Conservation (phyloP, 106 monocot species). For the Dendrobium catenatum region DNA sequence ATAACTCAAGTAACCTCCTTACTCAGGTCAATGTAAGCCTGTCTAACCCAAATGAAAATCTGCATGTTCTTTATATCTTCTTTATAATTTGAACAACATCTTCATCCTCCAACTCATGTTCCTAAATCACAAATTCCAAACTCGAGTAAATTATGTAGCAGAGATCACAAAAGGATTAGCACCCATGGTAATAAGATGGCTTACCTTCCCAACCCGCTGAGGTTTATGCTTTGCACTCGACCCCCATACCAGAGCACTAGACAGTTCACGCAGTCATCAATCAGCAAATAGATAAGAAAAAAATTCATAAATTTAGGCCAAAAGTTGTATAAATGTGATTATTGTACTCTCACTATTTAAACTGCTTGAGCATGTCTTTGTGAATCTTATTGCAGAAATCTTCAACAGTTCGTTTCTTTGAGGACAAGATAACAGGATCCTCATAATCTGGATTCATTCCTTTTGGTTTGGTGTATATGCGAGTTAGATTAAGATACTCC, state of each 20-base stretch:
- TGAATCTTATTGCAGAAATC: slow-evolving; percentile 89
- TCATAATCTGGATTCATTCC: slow-evolving; percentile 99
- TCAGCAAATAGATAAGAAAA: neutral
- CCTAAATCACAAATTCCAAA: slow-evolving; percentile 27
- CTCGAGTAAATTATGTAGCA: neutral
- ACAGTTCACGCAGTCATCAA: slow-evolving; percentile 11
- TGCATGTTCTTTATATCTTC: slow-evolving; percentile 41
- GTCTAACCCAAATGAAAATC: neutral
- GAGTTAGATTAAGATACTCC: slow-evolving; percentile 84
- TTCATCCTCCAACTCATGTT: slow-evolving; percentile 97
- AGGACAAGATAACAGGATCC: slow-evolving; percentile 92
- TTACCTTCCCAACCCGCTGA: slow-evolving; percentile 94
- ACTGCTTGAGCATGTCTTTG: slow-evolving; percentile 97
- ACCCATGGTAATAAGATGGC: neutral
- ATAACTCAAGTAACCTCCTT: too few relatives aligned
- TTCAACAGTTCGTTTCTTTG: slow-evolving; percentile 73
- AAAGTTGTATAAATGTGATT: neutral
- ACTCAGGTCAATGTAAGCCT: too few relatives aligned
- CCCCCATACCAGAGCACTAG: slow-evolving; percentile 94
- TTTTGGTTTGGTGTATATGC: slow-evolving; percentile 97
- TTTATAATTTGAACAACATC: slow-evolving; percentile 99
- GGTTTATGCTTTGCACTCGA: slow-evolving; percentile 96
- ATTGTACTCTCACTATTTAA: slow-evolving; percentile 72
- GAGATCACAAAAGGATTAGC: neutral
- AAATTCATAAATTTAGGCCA: neutral